A percentile compares a stretch with the other conserved stretches of the same genome.
phyloP scores from a whole-genome alignment of 495 filamentous ascomycete genomes.

The Opeltia flavorubescens region DNA sequence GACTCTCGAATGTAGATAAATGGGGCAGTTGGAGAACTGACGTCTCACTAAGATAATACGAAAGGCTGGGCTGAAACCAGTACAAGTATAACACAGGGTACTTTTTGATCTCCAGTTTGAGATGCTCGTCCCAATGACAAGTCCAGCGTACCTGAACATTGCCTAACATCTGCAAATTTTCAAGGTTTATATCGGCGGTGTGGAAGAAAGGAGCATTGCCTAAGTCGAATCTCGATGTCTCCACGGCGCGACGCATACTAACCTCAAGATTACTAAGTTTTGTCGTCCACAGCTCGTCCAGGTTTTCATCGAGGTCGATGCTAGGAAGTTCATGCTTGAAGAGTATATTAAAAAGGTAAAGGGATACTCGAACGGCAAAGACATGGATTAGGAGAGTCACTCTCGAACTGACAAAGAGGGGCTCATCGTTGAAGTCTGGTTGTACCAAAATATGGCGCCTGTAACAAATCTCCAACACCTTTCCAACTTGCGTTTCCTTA shows the following conservation, averaged over 20 bases:
- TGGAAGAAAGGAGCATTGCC: not conserved
- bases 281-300: not conserved
- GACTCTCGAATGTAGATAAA: not conserved
- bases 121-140: slow-evolving; percentile 3
- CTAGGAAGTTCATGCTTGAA: not conserved
- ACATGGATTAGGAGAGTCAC: not conserved
- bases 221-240: not conserved
- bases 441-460: not conserved
- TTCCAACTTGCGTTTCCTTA: not conserved
- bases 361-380: not conserved
- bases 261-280: not conserved
- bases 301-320: not conserved
- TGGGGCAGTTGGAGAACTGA: not conserved
- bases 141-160: not conserved
- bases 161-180: not conserved
- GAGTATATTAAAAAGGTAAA: not conserved
- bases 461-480: not conserved
- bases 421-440: not conserved
- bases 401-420: not conserved
- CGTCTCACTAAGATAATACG: not conserved
- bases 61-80: not conserved
- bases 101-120: not conserved
- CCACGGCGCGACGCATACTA: not conserved
- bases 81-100: not conserved
- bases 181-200: not conserved